Conservation (phyloP, 331 rosid species). For the Phaseolus coccineus region DNA sequence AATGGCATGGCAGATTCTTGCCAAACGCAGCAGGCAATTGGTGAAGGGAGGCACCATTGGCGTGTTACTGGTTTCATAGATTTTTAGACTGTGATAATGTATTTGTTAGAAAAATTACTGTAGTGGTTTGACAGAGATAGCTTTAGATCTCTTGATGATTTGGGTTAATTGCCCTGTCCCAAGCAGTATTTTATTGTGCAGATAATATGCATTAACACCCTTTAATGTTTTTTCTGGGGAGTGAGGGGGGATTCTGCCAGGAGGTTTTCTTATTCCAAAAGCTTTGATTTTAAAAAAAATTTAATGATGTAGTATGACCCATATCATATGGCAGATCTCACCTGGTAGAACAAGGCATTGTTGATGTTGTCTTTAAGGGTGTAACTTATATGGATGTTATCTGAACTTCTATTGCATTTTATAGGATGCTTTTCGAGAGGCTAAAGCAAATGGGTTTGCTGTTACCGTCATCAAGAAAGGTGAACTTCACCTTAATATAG, state of each 20-base stretch:
- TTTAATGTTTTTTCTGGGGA: not conserved
- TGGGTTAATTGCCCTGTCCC: constrained; percentile 17
- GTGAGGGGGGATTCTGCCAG: not conserved
- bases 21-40: no score
- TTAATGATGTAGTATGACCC: not conserved
- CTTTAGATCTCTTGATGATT: constrained; percentile 39
- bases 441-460: constrained; percentile 81
- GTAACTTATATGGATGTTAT: constrained; percentile 19
- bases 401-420: constrained; percentile 33
- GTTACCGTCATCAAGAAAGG: constrained; percentile 90
- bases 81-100: constrained; percentile 12
- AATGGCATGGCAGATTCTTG: no score
- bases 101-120: constrained; percentile 27
- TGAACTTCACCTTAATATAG: constrained; percentile 89
- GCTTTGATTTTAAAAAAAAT: no score
- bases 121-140: not conserved
- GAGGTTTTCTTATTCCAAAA: no score
- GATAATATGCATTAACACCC: constrained; percentile 7
- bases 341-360: no score
- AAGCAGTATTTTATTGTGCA: not conserved
- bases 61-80: not conserved
- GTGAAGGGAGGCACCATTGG: no score
- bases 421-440: constrained; percentile 88
- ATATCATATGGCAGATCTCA: not conserved
- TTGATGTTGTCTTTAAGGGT: not conserved